Base-by-base conservation (phyloP, 495 filamentous ascomycete genomes). In the Hypoxylon fuscum region DNA sequence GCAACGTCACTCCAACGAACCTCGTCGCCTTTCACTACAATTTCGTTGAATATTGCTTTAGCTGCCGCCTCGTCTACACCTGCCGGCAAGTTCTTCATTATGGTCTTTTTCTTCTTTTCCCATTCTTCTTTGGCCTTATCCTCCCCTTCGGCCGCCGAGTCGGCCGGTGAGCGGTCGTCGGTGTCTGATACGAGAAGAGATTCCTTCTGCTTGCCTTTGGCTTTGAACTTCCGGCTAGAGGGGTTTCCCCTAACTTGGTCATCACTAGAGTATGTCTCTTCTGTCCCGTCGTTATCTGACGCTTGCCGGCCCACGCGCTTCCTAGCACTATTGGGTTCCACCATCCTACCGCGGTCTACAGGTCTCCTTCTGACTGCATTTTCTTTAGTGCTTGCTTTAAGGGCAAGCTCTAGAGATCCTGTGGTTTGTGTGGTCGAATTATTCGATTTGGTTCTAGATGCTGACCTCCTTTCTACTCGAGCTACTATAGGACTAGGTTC, bases 1-100 rank as follows among this genome's bases (percentile, higher is more conserved):
- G 96, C 93, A 34, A 99, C 88, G 66, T 99, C 95, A 34, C 87
- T 85, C 96, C 96, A 99, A 68, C 91, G 90, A 0, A 99, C 95
- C 66, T 95, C 89, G 65, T 99, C 95, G 6, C 96, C 95, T 50
- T 93, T 85, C 6, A 97, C 87, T 8, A 99, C 92, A 49, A 99
- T 96, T 59, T 99, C 96, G 69, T 96, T 96, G 45, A 98, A 81
- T 34, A 99, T 96, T 59, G 97, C 92, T 59, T 89, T 88, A 0
- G 93, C 93, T 1, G 96, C 91, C 11, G 81, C 74, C 38, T 86
- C 83, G 70, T 99, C 95, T 38, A 97, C 85, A 2, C 90, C 91
- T 44, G 85, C 81, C 1, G 92, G 91, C 1, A 98, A 76, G 45
- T 88, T 87, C 59, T 90, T 90, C 65, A 96, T 72, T 23, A 96